A percentile compares a stretch with the other conserved stretches of the same genome.
phyloP scores from a whole-genome alignment of 129 eudicot genomes.

The Rutidosis leptorrhynchoides region DNA sequence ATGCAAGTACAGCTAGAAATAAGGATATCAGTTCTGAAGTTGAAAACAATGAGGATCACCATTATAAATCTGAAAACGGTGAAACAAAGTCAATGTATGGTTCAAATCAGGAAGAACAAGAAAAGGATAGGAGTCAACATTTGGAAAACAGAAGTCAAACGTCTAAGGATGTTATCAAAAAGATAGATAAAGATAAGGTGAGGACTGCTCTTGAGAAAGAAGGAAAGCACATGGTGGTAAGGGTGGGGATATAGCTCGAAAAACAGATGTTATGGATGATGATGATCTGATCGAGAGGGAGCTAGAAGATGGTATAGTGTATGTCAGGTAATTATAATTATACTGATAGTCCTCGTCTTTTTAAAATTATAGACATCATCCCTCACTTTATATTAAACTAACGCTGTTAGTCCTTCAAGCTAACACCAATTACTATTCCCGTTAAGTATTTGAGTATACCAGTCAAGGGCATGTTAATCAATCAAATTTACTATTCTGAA shows the following conservation, averaged over 20 bases:
- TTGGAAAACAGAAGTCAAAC: slow-evolving; percentile 28
- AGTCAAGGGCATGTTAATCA: no score
- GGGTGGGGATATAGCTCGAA: slow-evolving; percentile 33
- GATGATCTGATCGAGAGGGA: slow-evolving; percentile 52
- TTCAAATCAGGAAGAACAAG: slow-evolving; percentile 28
- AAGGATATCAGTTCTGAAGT: slow-evolving; percentile 32
- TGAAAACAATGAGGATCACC: slow-evolving; percentile 29
- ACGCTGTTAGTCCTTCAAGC: no score
- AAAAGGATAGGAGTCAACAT: slow-evolving; percentile 27
- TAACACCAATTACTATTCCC: no score
- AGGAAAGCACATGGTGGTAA: slow-evolving; percentile 40
- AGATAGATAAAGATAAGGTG: slow-evolving; percentile 44
- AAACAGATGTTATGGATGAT: slow-evolving; percentile 42
- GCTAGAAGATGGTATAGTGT: slow-evolving; percentile 48
- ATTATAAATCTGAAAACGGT: slow-evolving; percentile 19
- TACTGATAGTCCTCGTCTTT: no score
- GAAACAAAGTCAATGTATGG: slow-evolving; percentile 14
- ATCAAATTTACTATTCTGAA: no score
- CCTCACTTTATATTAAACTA: no score
- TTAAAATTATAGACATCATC: no score
- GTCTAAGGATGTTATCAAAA: slow-evolving; percentile 36
- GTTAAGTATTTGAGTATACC: no score
- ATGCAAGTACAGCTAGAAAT: slow-evolving; percentile 39
- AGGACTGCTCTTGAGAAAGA: slow-evolving; percentile 40
- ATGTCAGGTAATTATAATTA: no score